Base-by-base conservation (phyloP, 768 basidiomycete species). In the Psilocybe subaeruginosa region DNA sequence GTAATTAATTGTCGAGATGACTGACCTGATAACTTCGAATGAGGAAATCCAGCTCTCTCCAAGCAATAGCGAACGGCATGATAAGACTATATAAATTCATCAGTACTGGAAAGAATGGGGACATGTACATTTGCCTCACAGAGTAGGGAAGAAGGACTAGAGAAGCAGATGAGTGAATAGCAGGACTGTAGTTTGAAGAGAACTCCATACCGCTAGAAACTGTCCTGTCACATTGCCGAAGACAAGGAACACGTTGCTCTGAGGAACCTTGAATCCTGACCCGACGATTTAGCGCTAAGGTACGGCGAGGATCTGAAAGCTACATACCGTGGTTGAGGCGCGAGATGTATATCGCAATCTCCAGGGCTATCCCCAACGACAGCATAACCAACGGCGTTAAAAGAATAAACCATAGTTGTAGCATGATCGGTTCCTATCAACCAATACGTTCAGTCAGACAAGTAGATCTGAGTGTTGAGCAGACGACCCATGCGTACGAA, bases 121-220 rank as follows among this genome's bases (percentile, higher is more conserved):
- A 45, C n/a, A 47, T 31, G 49, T 19, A 54, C 1, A 17, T 19
- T 49, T 12, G 8, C 59, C 76, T 69, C 62, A 81, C 79, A 82
- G 47, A 37, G 80, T 81, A 0, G 88, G 87, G 65, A 90, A 74
- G 69, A 89, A 87, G 0, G 85, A 80, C 87, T 89, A 55, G 9
- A 45, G 31, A 4, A 8, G 58, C 17, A 54, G 1, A 54, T 60
- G 16, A 62, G 43, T 51, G 29, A 27, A 35, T 11, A 54, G 48
- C 29, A 49, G 48, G 30, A n/a, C 54, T 33, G 17, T 2, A 58
- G 8, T 17, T 52, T 59, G 31, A 23, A 49, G 16, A 43, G 9
- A 16, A 19, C 23, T 16, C 69, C 76, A 46, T 61, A 77, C 85
- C 66, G 76, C 80, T 69, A 73, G 66, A 62, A 81, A 82, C 63